Conservation (phyloP, 768 basidiomycete species). For the Gautieria morchelliformis region DNA sequence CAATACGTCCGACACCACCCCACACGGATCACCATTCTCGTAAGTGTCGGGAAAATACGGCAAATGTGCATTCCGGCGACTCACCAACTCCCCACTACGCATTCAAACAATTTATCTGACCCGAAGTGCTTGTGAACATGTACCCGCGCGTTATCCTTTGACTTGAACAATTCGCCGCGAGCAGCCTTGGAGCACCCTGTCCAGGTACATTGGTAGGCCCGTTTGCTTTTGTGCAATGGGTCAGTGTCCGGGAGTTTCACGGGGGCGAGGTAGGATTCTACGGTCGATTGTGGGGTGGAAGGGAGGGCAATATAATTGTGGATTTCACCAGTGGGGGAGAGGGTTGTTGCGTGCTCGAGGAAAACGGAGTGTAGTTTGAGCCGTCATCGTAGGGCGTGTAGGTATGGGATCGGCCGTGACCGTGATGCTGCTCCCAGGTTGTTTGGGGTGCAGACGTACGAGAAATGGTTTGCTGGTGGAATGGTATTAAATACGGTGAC, state of each 20-base stretch:
- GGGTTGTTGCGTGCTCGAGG: neutral
- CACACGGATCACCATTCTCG: neutral
- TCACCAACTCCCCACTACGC: slow-evolving; percentile 2
- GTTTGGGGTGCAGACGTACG: too few species aligned
- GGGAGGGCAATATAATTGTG: neutral
- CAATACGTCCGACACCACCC: neutral
- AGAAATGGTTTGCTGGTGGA: too few species aligned
- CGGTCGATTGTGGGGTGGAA: neutral
- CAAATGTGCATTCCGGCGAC: neutral
- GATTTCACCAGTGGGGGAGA: neutral
- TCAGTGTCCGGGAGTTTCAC: neutral
- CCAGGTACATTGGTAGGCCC: neutral
- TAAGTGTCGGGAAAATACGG: neutral
- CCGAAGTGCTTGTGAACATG: slow-evolving; percentile 7
- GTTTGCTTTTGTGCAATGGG: neutral
- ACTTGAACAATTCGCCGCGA: neutral
- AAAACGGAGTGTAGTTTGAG: neutral
- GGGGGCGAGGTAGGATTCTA: neutral
- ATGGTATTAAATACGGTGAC: too few species aligned
- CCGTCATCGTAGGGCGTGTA: too few species aligned
- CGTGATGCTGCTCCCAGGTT: too few species aligned
- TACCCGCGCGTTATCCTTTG: slow-evolving; percentile 4
- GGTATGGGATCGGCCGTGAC: too few species aligned
- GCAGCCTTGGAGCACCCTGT: neutral
- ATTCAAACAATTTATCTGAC: slow-evolving; percentile 4